These are phyloP conservation scores for Chiua virens DNA, from an alignment of 768 basidiomycete genomes.

Conservation along the genomic window DNA sequence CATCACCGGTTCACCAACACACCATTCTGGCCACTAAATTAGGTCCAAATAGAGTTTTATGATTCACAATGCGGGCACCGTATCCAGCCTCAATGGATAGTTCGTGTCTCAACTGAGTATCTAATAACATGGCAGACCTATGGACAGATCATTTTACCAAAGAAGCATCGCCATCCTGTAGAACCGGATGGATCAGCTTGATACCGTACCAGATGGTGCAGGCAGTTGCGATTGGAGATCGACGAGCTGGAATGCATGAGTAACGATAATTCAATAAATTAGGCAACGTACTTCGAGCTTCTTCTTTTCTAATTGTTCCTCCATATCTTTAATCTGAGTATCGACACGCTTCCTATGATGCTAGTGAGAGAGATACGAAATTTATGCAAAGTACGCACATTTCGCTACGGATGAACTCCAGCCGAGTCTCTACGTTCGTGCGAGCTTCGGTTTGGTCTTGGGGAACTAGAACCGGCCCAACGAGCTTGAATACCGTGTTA, in stretches of 20 bases:
- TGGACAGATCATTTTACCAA: not conserved
- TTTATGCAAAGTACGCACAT: conserved; percentile 53
- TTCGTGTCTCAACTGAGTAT: too few relatives aligned
- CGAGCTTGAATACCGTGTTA: conserved; percentile 86
- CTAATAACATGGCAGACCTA: too few relatives aligned
- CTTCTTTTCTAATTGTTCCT: conserved; percentile 75
- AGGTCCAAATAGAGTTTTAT: too few relatives aligned
- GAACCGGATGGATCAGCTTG: conserved; percentile 6
- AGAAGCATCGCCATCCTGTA: not conserved
- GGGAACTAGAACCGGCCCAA: conserved; percentile 87
- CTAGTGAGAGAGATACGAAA: conserved; percentile 6
- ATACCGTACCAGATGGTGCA: conserved; percentile 28
- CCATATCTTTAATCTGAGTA: conserved; percentile 74
- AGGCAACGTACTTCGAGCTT: conserved; percentile 64
- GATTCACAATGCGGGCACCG: too few relatives aligned
- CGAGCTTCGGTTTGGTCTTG: conserved; percentile 90
- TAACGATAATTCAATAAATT: conserved; percentile 2
- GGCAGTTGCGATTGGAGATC: conserved; percentile 63
- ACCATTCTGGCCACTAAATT: too few relatives aligned
- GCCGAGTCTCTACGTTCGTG: conserved; percentile 81
- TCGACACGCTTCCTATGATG: conserved; percentile 73
- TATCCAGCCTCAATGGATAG: too few relatives aligned
- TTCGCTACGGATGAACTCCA: conserved; percentile 86
- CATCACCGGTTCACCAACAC: too few relatives aligned
- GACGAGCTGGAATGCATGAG: conserved; percentile 48